Conservation (phyloP, 2,329 filamentous ascomycete genomes). For the Fusarium circinatum region DNA sequence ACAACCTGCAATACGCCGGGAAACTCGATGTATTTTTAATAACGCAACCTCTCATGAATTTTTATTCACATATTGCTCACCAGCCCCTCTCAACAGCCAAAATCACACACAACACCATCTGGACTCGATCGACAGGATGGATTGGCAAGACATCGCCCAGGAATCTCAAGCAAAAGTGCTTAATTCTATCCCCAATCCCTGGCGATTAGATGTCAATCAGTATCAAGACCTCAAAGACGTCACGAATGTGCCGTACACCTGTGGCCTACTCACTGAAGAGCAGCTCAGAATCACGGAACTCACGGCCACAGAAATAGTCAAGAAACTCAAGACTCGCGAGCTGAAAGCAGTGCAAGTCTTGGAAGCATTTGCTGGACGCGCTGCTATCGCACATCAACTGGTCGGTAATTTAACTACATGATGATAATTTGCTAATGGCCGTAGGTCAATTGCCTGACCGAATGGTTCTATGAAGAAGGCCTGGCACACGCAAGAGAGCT, state of each 20-base stretch:
- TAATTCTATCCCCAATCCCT: neutral
- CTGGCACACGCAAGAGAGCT: neutral
- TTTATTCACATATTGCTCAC: neutral
- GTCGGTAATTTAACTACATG: accelerated
- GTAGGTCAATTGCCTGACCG: neutral
- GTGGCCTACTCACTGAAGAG: neutral
- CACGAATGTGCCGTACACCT: neutral
- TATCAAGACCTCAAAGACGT: neutral
- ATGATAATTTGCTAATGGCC: neutral
- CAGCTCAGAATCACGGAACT: neutral
- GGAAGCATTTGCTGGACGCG: neutral
- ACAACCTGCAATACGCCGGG: neutral
- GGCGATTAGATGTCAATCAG: neutral
- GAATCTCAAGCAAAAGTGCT: neutral
- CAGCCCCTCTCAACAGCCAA: accelerated
- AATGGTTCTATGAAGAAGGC: neutral
- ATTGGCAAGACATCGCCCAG: neutral
- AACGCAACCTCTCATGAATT: accelerated
- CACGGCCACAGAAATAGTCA: neutral
- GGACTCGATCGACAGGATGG: accelerated
- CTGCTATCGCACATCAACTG: neutral
- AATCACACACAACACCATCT: neutral
- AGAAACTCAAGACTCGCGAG: neutral
- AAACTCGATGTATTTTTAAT: neutral
- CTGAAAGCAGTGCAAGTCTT: neutral